A percentile compares a stretch with the other conserved stretches of the same genome.
Evolutionary conservation across 805 yeast genomes (phyloP).

Genomic region (Lipomyces lipofer): DNA sequence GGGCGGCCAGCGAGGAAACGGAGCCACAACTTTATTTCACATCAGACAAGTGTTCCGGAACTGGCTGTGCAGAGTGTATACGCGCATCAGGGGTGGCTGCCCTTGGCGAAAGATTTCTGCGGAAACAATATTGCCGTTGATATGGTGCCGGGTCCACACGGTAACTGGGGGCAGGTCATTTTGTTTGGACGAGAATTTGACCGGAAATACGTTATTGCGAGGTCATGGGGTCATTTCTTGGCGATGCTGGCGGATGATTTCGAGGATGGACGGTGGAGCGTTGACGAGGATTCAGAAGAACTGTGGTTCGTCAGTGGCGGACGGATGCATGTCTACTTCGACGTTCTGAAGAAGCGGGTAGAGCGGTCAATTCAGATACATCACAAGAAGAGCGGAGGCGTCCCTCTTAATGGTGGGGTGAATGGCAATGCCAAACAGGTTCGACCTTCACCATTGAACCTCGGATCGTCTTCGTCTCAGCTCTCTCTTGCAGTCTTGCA

Average conservation of each 20-base stretch:
- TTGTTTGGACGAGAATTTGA: slow-evolving; percentile 93
- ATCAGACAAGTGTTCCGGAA: slow-evolving; percentile 73
- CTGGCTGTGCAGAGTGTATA: slow-evolving; percentile 70
- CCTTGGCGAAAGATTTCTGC: slow-evolving; percentile 79
- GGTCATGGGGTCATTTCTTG: slow-evolving; percentile 86
- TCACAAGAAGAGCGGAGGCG: no score
- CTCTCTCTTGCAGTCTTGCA: slow-evolving; percentile 1
- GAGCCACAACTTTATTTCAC: slow-evolving; percentile 15
- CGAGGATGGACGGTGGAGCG: slow-evolving; percentile 76
- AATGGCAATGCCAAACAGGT: not conserved
- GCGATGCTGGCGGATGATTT: slow-evolving; percentile 81
- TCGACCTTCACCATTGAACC: slow-evolving; percentile 10
- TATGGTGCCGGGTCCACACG: slow-evolving; percentile 74
- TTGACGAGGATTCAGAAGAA: slow-evolving; percentile 61
- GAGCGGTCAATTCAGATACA: slow-evolving; percentile 30
- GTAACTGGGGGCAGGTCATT: slow-evolving; percentile 88
- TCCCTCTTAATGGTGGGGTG: no score
- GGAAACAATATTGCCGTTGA: slow-evolving; percentile 94
- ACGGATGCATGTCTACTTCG: slow-evolving; percentile 68
- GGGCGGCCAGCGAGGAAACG: slow-evolving; percentile 2
- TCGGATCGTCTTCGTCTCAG: slow-evolving; percentile 5
- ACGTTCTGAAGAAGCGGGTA: slow-evolving; percentile 51
- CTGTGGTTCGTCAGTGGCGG: slow-evolving; percentile 60
- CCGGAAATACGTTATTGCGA: slow-evolving; percentile 80
- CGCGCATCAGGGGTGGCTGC: slow-evolving; percentile 92